Evolutionary conservation across 768 basidiomycete genomes (phyloP), one percentile per base, ranked within the genome.

Genomic region (Tephrocybe rancida): DNA sequence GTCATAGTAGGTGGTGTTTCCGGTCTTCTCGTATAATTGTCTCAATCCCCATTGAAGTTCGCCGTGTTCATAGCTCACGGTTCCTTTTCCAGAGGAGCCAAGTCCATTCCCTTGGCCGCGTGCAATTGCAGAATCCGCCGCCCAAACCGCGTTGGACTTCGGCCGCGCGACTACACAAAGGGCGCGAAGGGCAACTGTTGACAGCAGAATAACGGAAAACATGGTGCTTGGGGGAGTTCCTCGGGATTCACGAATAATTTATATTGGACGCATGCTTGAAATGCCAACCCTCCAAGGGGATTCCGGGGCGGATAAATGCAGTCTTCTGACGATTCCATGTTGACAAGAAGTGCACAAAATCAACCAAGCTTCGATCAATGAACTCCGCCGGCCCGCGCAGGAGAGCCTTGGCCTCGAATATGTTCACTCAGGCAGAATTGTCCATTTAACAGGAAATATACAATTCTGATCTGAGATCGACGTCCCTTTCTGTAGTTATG

Each of bases 101-200:
- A 75, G 61, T 3, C 77, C 76, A 59, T 78, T 73, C 2, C 77
- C 77, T 61, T 80, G 77, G 1, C 67, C 66, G 6, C 77, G 72
- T 32, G 65, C 59, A 48, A 79, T 78, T 2, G 69, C 74, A 4
- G 77, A 79, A 48, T 78, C 74, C 13, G 75, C 77, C 19, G 75
- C 74, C 76, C 76, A 80, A 2, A 70, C 64, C 11, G 76, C 74
- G 45, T 78, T 75, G 4, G 77, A 78, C 7, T 54, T 35, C 18
- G 72, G 73, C 2, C 69, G 64, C 5, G 72, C 72, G 11, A 51
- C 21, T 18, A 41, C 56, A 22, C 30, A 21, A 16, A 18, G 27
- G 44, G 30, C 18, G 42, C 30, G 27, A 45, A 21, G 22, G n/a
- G 45, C n/a, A 43, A 22, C 29, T 27, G 48, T 41, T 46, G 32